Base-by-base conservation (phyloP, 805 yeast species). In the Candida glaebosa region DNA sequence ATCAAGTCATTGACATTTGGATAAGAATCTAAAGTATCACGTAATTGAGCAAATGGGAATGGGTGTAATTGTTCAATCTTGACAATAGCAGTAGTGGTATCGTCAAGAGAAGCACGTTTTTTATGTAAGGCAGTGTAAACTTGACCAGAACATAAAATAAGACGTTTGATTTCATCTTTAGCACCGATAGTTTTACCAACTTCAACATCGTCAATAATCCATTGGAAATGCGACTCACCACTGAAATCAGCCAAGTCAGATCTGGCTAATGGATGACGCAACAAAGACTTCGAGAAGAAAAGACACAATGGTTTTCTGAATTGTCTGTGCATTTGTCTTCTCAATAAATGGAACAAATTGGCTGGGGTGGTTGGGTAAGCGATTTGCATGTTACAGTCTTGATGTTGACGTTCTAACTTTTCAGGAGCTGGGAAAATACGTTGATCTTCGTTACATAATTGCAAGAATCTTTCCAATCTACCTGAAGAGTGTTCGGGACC, bases 401-500 rank as follows among this genome's bases (percentile, higher is more conserved):
- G 99, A 67, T 93, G 98, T 74, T 93, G 99, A 71, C 99, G 84
- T 55, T 87, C 87, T 52, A 93, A 77, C 69, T 88, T 87, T 58
- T 84, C 90, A 45, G 75, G 81, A 32, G 87, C 65, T 63, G 99
- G 99, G 96, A 87, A 93, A 57, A 60, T 70, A 71, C 98, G 85
- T 58, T 87, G 88, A 67, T 93, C 99, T 73, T 93, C 99, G 64
- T 90, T 90, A 61, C 96, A 84, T 61, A 93, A 71, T 74, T 87
- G 96, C 68, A 93, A 77, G 73, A 89, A 93, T 75, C 99, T 84
- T 75, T 93, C 99, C 41, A 93, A 69, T 78, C 98, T 84, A 58
- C 96, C 98, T 43, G 96, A 87, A 19, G 99, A 93, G 72, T 93
- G 99, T 75, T 93, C 99, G 52, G 99, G 98, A 59, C 99, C 99